Percentiles rank a stretch among this genome's conserved stretches.
Conservation (phyloP, 768 basidiomycete genomes). For the Phaeotremella fagi region DNA sequence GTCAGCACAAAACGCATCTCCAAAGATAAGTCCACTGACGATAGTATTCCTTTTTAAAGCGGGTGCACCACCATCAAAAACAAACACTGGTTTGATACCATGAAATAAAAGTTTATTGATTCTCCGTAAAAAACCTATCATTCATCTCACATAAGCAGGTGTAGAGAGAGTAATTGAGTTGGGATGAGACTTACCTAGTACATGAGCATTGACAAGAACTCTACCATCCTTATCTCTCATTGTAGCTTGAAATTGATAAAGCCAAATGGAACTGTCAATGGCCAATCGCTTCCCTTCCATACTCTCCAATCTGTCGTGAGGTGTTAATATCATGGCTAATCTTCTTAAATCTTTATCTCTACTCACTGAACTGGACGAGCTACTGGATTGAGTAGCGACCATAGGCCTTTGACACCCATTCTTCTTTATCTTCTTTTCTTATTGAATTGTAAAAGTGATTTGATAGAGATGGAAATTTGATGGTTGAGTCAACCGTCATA, state of each 20-base stretch:
- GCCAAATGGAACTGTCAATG: slow-evolving; percentile 98
- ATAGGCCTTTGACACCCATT: slow-evolving; percentile 98
- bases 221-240: slow-evolving; percentile 97
- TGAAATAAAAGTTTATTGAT: slow-evolving; percentile 94
- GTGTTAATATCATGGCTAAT: not conserved
- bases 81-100: slow-evolving; percentile 96
- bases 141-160: no score
- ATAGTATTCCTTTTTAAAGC: slow-evolving; percentile 81
- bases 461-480: no score
- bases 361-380: slow-evolving; percentile 86
- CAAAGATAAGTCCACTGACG: slow-evolving; percentile 53
- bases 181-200: slow-evolving; percentile 60
- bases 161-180: not conserved
- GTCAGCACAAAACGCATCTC: slow-evolving; percentile 9
- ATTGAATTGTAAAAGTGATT: no score
- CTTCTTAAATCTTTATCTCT: not conserved
- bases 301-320: slow-evolving; percentile 68
- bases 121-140: slow-evolving; percentile 55
- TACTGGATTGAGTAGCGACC: slow-evolving; percentile 87
- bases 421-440: no score
- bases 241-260: slow-evolving; percentile 98
- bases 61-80: slow-evolving; percentile 97
- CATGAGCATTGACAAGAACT: slow-evolving; percentile 84
- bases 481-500: no score
- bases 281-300: slow-evolving; percentile 93